These are phyloP conservation scores for Skeletonema costatum DNA, from an alignment of 108 stramenopile genomes.

Conservation along the genomic window DNA sequence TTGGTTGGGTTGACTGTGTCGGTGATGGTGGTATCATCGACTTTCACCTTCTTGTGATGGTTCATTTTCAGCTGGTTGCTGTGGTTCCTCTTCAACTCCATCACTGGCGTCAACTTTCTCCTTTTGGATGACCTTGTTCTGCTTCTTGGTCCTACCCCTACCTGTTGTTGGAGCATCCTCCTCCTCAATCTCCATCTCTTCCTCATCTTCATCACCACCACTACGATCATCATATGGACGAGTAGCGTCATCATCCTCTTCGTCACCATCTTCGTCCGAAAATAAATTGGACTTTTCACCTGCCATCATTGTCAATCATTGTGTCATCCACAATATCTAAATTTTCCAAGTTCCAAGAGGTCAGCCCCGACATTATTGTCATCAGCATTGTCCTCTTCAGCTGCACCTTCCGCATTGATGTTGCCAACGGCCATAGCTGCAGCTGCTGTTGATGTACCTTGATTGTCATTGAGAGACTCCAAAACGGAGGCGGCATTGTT, in stretches of 20 bases:
- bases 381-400: background rate
- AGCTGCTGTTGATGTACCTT: background rate
- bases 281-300: background rate
- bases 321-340: background rate
- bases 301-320: background rate
- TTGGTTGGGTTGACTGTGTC: background rate
- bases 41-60: background rate
- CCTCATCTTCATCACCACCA: background rate
- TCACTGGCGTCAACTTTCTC: background rate
- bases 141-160: background rate
- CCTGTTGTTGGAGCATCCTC: background rate
- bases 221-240: slow-evolving; percentile 6
- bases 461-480: slow-evolving; percentile 7
- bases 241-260: slow-evolving; percentile 1
- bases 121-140: background rate
- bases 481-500: slow-evolving; percentile 4
- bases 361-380: background rate
- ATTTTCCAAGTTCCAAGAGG: background rate
- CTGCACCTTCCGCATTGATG: background rate
- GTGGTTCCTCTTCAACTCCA: background rate
- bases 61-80: background rate
- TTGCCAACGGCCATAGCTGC: background rate
- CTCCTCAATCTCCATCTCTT: background rate
- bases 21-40: background rate
- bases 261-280: background rate